Evolutionary conservation across 768 basidiomycete genomes (phyloP), one percentile per base, ranked within the genome.

Genomic region (Termitomyces sp.): DNA sequence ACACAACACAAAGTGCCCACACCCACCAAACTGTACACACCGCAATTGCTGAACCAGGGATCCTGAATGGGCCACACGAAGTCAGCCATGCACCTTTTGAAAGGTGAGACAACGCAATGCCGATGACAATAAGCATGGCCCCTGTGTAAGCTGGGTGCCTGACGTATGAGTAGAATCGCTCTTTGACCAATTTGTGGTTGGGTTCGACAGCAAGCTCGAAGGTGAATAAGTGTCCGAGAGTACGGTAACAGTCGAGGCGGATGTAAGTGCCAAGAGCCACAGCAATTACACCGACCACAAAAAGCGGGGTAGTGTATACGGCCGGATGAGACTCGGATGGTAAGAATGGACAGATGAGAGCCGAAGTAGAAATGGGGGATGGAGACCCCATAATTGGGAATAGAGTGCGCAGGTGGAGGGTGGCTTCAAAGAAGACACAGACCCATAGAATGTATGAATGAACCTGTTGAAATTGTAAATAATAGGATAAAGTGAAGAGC

Each of bases 71-170:
- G 3, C 73, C 71, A 54, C 73, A 76, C 45, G 71, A 69, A 7
- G 73, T 74, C n/a, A 74, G 61, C 74, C 79, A 76, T 45, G 78
- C 77, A n/a, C 79, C 79, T 0, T 67, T 32, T 11, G 77, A 76
- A 43, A 81, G 61, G 40, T 79, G 77, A 5, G 79, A 77, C 40
- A 79, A 63, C 0, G 74, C 67, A n/a, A 81, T 60, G 0, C 81
- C 81, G 5, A 68, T 68, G 43, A 81, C 70, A 47, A 81, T 67
- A 38, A 81, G 69, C 57, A 82, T 69, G 17, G 76, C 76, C 2
- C 81, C 81, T 0, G 77, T 76, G 64, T 81, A 81, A 0, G 79
- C 71, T 11, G 81, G 81, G 66, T 83, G 81, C 11, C 81, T 79
- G 55, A 82, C 81, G 42, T 76, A 76, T 17, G 67, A 29, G 66